Conservation (phyloP, 257 asterid species). For the Ilex asprella region DNA sequence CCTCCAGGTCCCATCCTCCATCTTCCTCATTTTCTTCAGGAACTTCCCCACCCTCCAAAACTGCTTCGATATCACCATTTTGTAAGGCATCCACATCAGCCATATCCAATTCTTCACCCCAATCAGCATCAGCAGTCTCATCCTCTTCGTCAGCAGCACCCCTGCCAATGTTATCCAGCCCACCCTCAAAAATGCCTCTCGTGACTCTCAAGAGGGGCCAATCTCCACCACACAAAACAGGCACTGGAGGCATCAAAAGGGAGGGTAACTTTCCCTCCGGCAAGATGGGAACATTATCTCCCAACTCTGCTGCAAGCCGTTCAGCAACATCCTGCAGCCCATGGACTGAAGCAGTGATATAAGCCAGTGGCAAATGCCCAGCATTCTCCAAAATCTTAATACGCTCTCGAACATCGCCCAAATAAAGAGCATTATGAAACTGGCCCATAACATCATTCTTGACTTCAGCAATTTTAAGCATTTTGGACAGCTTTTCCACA, state of each 20-base stretch:
- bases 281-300: conserved; percentile 55
- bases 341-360: conserved; percentile 55
- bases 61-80: conserved; percentile 40
- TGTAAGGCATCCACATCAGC: conserved; percentile 53
- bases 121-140: conserved; percentile 58
- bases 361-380: conserved; percentile 80
- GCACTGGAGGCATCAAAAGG: conserved; percentile 73
- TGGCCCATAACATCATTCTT: conserved; percentile 94
- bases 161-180: conserved; percentile 44
- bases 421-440: conserved; percentile 83
- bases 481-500: conserved; percentile 67
- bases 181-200: conserved; percentile 67
- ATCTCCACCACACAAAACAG: conserved; percentile 67
- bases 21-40: conserved; percentile 50
- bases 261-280: conserved; percentile 52
- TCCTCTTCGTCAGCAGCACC: conserved; percentile 39
- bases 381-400: conserved; percentile 73
- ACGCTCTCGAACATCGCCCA: conserved; percentile 81
- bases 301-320: conserved; percentile 57
- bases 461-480: conserved; percentile 94
- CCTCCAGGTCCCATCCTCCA: conserved; percentile 97
- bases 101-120: conserved; percentile 63
- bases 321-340: conserved; percentile 69
- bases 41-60: conserved; percentile 39
- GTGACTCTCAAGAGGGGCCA: conserved; percentile 86